Evolutionary conservation across 441 rosid species (phyloP).

Genomic region (Raphanus hybrid): DNA sequence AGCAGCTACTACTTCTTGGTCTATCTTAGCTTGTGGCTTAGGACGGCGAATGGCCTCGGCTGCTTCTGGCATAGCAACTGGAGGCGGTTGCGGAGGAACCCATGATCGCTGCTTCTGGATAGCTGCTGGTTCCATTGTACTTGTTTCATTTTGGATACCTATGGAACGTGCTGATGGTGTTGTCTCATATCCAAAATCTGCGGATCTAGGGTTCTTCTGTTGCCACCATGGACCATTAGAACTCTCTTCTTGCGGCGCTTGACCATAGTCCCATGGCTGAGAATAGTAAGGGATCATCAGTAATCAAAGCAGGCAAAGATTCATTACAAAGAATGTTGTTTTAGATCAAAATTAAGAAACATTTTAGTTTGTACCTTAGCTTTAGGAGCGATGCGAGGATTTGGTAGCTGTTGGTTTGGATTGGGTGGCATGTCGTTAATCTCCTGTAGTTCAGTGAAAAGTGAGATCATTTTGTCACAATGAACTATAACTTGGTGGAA

Average conservation of each 20-base stretch:
- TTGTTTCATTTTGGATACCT: conserved; percentile 44
- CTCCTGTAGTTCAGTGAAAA: neutral
- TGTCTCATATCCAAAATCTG: neutral
- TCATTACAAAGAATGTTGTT: neutral
- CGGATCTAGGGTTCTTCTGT: too few species aligned
- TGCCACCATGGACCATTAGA: neutral
- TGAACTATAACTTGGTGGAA: too few species aligned
- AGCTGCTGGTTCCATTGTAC: conserved; percentile 50
- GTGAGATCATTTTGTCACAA: too few species aligned
- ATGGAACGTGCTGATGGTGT: conserved; percentile 19
- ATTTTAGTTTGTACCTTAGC: neutral
- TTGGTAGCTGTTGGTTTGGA: conserved; percentile 6
- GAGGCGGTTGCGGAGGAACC: conserved; percentile 98
- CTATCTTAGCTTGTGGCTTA: conserved; percentile 59
- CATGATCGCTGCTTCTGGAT: conserved; percentile 54
- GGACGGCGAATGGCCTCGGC: conserved; percentile 92
- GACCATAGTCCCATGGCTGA: neutral
- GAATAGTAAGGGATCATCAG: too few species aligned
- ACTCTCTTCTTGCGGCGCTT: neutral
- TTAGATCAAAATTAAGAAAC: neutral
- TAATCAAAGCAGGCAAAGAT: neutral
- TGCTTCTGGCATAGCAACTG: conserved; percentile 89
- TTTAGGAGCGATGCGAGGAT: neutral
- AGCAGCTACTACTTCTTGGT: conserved; percentile 41
- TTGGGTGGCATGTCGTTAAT: conserved; percentile 1